Base-by-base conservation (phyloP, 2,329 filamentous ascomycete genomes). In the Ophiosphaerella korrae region DNA sequence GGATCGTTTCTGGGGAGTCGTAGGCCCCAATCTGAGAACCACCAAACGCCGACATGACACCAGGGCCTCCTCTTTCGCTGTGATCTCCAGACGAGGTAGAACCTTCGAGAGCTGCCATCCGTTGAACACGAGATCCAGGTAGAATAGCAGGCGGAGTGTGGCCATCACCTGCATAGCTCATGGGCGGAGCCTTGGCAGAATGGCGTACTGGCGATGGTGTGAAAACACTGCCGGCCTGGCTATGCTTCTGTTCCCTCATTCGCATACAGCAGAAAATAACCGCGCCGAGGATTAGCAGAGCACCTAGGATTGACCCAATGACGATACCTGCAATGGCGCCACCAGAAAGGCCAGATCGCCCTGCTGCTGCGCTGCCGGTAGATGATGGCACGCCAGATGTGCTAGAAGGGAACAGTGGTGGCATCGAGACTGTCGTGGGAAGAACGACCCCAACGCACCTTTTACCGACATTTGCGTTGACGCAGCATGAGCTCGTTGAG, bases 401-500 rank as follows among this genome's bases (percentile, higher is more conserved):
- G 9, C 88, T 83, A 12, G 86, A 85, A 1, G 81, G 78, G 49
- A 84, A 81, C 5, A 86, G 74, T 4, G 82, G 80, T n/a, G 79
- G 77, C 58, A 87, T 75, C 3, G 82, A 80, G 13, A 80, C 77
- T 41, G 92, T 88, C 1, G 85, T 84, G 0, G 94, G 94, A 6
- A 99, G 78, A 23, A 83, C 79, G n/a, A 99, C 89, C 43, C 84
- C 84, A 42, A 83, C 77, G 72, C 94, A 99, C 57, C 86, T 84
- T 23, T 77, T 77, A 51, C 90, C 83, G n/a, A 88, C 87, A 55
- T 91, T 81, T 5, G 92, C 86, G 64, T 86, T 91, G 67, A 92
- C 88, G 74, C 94, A 99, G 78, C 94, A 99, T 3, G 92, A 95
- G 72, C 97, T 93, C 43, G 93, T 97, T 8, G 91, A 88, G 74